Evolutionary conservation across 371 early-diverging fungal genomes (phyloP), one percentile per base, ranked within the genome.

Genomic region (Mortierella sp.): DNA sequence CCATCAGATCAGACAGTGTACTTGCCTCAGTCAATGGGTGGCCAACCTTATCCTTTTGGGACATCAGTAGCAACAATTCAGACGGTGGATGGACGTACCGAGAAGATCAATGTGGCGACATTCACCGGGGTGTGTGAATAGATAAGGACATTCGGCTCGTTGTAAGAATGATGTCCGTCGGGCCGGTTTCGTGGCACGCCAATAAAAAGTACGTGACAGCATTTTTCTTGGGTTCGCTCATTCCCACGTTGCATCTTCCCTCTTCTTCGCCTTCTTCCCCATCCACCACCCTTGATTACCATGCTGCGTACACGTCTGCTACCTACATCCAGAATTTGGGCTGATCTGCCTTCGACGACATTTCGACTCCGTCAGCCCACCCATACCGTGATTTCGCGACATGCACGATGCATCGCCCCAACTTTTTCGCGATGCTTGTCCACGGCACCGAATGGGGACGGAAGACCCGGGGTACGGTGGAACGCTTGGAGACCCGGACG

Each of bases 1-100:
- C 54, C 64, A 16, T 58, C 63, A 1, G 64, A 71, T 19, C 71
- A 71, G 39, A 56, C 56, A 3, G 24, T 9, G 2, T 71, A 60
- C 24, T 34, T 10, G 21, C 71, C 60, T 21, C 64, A 52, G 40
- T 71, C 71, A 2, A 55, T 64, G 47, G 60, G 50, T 17, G 59
- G 46, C 5, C 57, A 63, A 27, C 19, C 43, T 0, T 71, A 71
- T 45, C 13, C 19, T 16, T 71, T 71, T 57, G 71, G 71, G 0
- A 71, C 61, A 2, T 71, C 71, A 0, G 27, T 48, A 8, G 63
- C 40, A 2, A 61, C 57, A 1, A 29, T 67, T 14, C 60, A 55
- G 46, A 60, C 55, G 1, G 51, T 57, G 19, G 62, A 61, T 19
- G 43, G 29, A 27, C 24, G 19, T 21, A 28, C 31, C 6, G 57